Evolutionary conservation across 2,329 filamentous ascomycete species (phyloP), one percentile per base, ranked within the genome.

Genomic region (Colletotrichum salicis): DNA sequence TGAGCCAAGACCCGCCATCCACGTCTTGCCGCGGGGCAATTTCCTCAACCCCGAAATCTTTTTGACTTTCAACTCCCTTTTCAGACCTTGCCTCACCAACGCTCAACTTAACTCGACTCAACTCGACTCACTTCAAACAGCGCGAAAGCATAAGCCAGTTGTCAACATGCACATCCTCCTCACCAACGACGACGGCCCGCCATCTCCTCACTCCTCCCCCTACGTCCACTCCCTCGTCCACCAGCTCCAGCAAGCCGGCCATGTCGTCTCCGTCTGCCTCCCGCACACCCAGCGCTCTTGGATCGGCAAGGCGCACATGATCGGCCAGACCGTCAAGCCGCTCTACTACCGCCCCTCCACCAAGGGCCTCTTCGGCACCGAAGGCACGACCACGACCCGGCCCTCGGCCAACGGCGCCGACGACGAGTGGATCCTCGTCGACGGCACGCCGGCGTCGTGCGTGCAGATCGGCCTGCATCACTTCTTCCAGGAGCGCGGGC

Each of bases 261-360:
- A 98, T 82, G 87, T 85, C n/a, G 94, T 98, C 72, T 97, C 94
- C 8, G 95, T 99, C 61, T 93, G 96, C 74, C 89, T 99, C 15
- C 96, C 96, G 1, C 90, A 98, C 81, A 92, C 92, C 7, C 96
- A 99, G 84, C 91, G 96, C 74, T 97, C 95, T 68, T 99, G 96
- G 96, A 98, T 99, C 78, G 95, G 95, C 77, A 99, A 99, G 86
- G 96, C 96, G 3, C 96, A 98, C 82, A 93, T 98, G 78, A 95
- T 98, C 77, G 95, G 95, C 68, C 92, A 96, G 80, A 93, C 93
- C 11, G 89, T 97, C 73, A 94, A 92, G 80, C 95, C 95, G 10
- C 87, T 90, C 33, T 97, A 97, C 85, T 97, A 95, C 85, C 92
- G 92, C 1, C 89, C 89, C 15, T 85, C 80, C n/a, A 72, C 79